Evolutionary conservation across 306 rosid genomes (phyloP).

Genomic region (Elaeagnus macrophylla): DNA sequence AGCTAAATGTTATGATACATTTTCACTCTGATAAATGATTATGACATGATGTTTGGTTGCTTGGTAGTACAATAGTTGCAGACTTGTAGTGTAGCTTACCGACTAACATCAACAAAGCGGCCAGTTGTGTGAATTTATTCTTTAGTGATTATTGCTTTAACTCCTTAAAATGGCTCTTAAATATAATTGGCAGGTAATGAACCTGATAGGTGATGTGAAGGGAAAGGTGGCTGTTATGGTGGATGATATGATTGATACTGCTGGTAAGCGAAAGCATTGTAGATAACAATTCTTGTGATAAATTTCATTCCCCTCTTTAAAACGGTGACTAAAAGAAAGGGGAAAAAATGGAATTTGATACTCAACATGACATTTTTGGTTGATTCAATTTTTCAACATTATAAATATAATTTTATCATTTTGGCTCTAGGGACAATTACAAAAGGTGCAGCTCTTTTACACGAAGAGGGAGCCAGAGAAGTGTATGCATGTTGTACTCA

Average conservation of each 20-base stretch:
- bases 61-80: no score
- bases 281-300: conserved; percentile 4
- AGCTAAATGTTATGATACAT: no score
- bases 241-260: conserved; percentile 99
- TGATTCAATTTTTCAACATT: no score
- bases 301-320: no score
- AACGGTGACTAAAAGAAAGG: no score
- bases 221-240: conserved; percentile 99
- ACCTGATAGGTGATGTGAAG: conserved; percentile 89
- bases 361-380: no score
- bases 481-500: conserved; percentile 97
- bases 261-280: conserved; percentile 53
- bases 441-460: conserved; percentile 87
- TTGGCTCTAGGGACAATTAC: conserved; percentile 66
- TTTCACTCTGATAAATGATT: no score
- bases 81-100: no score
- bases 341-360: no score
- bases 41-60: no score
- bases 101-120: no score
- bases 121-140: background rate
- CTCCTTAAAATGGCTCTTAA: background rate
- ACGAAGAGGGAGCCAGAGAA: conserved; percentile 93
- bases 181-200: conserved; percentile 67
- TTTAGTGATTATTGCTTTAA: background rate
- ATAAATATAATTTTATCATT: background rate